Conservation (phyloP, 345 rosid genomes). For the Camelina hispida region DNA sequence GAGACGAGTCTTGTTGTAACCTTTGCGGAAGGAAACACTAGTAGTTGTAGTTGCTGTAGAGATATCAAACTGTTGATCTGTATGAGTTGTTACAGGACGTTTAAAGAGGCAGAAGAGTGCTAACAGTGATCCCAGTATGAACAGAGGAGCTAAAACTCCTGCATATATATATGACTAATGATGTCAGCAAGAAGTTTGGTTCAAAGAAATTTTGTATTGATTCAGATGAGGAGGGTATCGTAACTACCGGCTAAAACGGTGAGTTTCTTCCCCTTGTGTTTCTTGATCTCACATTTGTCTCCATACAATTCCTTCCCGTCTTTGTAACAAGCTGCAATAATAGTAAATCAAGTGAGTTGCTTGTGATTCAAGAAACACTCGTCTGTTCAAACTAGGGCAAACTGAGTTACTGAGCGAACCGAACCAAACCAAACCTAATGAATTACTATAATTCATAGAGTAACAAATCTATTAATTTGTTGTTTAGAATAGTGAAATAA, state of each 20-base stretch:
- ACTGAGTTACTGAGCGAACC: neutral
- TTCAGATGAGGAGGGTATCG: neutral
- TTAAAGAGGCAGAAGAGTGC: constrained; percentile 61
- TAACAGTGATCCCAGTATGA: constrained; percentile 50
- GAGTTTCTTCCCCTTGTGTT: constrained; percentile 49
- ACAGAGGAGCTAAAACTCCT: constrained; percentile 47
- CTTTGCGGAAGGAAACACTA: constrained; percentile 67
- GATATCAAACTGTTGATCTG: constrained; percentile 43
- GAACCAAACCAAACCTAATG: neutral
- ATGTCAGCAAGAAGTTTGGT: neutral
- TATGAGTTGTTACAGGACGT: constrained; percentile 48
- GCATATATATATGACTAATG: neutral
- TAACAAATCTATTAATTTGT: neutral
- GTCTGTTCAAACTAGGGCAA: neutral
- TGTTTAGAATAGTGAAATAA: neutral
- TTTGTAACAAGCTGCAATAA: constrained; percentile 62
- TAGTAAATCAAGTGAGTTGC: constrained; percentile 2
- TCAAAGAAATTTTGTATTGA: neutral
- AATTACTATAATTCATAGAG: neutral
- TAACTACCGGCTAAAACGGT: constrained; percentile 65
- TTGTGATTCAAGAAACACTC: constrained; percentile 16
- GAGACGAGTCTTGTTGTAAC: constrained; percentile 66
- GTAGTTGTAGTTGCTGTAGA: constrained; percentile 38
- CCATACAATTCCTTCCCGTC: constrained; percentile 61
- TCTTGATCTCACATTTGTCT: constrained; percentile 50